These are phyloP conservation scores for Citrus sinensis DNA, from an alignment of 345 rosid species.

Conservation along the genomic window DNA sequence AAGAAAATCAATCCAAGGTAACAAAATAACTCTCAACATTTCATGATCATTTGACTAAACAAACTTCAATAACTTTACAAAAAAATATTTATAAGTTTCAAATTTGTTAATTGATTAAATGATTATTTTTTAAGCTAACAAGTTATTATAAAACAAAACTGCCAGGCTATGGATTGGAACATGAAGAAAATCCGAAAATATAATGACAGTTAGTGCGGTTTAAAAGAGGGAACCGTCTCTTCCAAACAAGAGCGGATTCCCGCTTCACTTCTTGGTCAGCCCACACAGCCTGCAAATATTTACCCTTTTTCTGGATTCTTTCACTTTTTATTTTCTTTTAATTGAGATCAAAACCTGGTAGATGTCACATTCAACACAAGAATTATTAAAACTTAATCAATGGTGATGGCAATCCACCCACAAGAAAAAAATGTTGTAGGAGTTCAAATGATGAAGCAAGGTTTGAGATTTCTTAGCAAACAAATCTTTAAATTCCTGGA, in stretches of 20 bases:
- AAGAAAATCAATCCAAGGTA: too few relatives aligned
- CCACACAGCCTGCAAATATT: neutral
- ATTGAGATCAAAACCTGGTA: neutral
- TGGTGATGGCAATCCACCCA: neutral
- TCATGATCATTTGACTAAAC: too few relatives aligned
- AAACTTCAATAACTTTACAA: too few relatives aligned
- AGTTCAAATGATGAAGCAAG: constrained; percentile 14
- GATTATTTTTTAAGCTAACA: neutral
- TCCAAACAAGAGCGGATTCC: neutral
- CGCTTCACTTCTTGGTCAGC: neutral
- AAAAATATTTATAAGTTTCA: neutral
- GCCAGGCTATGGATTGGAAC: neutral
- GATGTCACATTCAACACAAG: neutral
- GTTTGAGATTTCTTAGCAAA: neutral
- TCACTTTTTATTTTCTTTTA: neutral
- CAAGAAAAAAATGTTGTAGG: neutral
- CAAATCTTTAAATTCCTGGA: neutral
- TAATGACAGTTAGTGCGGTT: constrained; percentile 18
- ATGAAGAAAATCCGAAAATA: neutral
- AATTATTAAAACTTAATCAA: neutral
- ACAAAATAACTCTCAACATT: too few relatives aligned
- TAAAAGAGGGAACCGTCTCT: neutral
- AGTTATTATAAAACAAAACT: neutral
- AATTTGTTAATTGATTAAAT: neutral
- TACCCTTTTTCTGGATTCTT: too few relatives aligned